These are phyloP conservation scores for Calonectria naviculata DNA, from an alignment of 2,329 filamentous ascomycete genomes.

Conservation along the genomic window DNA sequence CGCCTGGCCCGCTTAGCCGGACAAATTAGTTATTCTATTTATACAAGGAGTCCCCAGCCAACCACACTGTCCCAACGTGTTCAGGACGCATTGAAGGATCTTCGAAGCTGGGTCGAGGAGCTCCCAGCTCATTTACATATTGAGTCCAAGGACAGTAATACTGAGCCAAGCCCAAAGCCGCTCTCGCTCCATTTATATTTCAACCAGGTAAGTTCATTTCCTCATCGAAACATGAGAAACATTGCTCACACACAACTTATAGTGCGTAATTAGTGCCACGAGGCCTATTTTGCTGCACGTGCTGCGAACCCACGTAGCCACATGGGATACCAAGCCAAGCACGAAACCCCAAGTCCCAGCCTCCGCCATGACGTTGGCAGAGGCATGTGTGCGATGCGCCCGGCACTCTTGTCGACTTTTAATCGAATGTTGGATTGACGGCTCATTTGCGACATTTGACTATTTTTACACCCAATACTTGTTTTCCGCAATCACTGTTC, in stretches of 20 bases:
- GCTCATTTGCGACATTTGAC: constrained; percentile 58
- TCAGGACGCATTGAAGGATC: constrained; percentile 43
- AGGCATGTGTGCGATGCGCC: constrained; percentile 57
- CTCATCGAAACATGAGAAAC: fast-evolving
- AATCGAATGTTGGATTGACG: constrained; percentile 57
- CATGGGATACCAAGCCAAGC: constrained; percentile 34
- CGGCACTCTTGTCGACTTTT: constrained; percentile 56
- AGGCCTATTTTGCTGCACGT: constrained; percentile 49
- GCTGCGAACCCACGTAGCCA: constrained; percentile 42
- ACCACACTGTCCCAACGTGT: constrained; percentile 46
- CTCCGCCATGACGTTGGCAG: constrained; percentile 51
- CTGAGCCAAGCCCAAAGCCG: constrained; percentile 38
- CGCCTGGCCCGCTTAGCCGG: constrained; percentile 49
- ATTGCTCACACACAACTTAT: neutral
- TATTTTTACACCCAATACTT: constrained; percentile 59
- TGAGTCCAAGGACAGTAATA: constrained; percentile 33
- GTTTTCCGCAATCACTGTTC: constrained; percentile 56
- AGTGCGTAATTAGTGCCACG: constrained; percentile 48
- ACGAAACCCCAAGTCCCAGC: constrained; percentile 40
- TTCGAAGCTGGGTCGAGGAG: constrained; percentile 45
- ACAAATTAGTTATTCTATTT: constrained; percentile 45
- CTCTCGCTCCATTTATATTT: constrained; percentile 48
- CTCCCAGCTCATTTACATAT: constrained; percentile 46
- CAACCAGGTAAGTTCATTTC: constrained; percentile 35
- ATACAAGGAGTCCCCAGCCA: constrained; percentile 42